Percentiles rank a stretch among this genome's conserved stretches.
phyloP scores from a whole-genome alignment of 352 stramenopile species.

The Phytophthora agathidicida region DNA sequence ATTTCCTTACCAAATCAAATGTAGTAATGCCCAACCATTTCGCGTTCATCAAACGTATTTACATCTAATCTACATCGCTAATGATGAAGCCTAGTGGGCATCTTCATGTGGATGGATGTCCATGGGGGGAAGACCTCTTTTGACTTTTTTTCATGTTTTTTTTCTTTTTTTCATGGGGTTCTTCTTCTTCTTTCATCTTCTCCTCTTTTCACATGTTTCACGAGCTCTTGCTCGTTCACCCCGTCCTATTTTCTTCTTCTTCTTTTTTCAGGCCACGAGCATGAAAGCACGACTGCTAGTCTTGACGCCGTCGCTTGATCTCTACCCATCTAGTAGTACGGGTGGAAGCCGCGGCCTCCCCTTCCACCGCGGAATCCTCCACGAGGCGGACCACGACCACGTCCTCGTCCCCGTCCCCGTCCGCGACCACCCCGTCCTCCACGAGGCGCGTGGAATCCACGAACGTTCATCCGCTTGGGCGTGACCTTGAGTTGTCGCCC shows the following conservation, averaged over 20 bases:
- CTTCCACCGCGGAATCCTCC: slow-evolving; percentile 73
- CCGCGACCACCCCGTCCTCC: slow-evolving; percentile 58
- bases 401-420: slow-evolving; percentile 57
- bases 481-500: slow-evolving; percentile 92
- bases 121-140: slow-evolving; percentile 29
- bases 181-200: slow-evolving; percentile 36
- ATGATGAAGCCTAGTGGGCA: slow-evolving; percentile 21
- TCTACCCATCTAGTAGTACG: slow-evolving; percentile 57
- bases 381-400: slow-evolving; percentile 56
- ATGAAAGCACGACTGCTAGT: not conserved
- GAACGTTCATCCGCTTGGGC: slow-evolving; percentile 87
- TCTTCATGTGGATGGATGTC: slow-evolving; percentile 20
- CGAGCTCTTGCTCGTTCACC: slow-evolving; percentile 4
- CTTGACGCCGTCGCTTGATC: not conserved
- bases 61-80: slow-evolving; percentile 32
- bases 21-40: too few species aligned
- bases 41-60: slow-evolving; percentile 17
- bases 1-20: too few species aligned
- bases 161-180: slow-evolving; percentile 37
- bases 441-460: slow-evolving; percentile 70
- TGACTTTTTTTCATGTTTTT: slow-evolving; percentile 30
- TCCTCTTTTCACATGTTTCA: slow-evolving; percentile 29
- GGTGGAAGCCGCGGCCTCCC: slow-evolving; percentile 74
- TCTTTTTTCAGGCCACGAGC: not conserved
- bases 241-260: slow-evolving; percentile 21